phyloP scores from a whole-genome alignment of 345 rosid genomes.

The Cardamine resedifolia region DNA sequence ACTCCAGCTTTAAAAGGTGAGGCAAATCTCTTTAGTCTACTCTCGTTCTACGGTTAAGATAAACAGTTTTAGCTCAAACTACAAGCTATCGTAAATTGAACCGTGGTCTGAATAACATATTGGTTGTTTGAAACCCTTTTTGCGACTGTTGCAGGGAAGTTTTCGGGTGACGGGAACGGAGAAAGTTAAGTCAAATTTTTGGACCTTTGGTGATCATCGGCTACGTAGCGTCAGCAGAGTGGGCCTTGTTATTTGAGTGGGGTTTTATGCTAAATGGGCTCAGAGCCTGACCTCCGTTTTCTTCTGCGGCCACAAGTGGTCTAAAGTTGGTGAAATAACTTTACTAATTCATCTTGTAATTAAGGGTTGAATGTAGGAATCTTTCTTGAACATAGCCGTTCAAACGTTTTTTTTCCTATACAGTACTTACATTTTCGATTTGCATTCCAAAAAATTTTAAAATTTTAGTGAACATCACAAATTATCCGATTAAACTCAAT shows the following conservation, averaged over 20 bases:
- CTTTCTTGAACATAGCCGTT: background rate
- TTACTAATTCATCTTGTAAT: background rate
- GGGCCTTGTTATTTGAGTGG: background rate
- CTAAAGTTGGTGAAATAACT: slow-evolving; percentile 36
- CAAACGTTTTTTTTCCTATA: too few species aligned
- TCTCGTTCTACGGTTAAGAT: background rate
- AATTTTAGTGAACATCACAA: background rate
- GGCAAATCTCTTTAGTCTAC: background rate
- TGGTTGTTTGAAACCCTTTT: background rate
- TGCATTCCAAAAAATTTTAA: background rate
- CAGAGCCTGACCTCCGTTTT: background rate
- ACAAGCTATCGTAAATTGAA: slow-evolving; percentile 37
- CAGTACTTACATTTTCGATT: background rate
- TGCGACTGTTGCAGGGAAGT: slow-evolving; percentile 15
- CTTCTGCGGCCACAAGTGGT: slow-evolving; percentile 40
- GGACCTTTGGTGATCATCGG: too few species aligned
- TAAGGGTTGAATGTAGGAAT: background rate
- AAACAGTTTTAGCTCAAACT: background rate
- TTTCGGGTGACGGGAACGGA: background rate
- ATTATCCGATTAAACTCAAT: background rate
- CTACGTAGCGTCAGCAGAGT: background rate
- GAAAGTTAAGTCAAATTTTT: slow-evolving; percentile 23
- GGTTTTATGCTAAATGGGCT: background rate
- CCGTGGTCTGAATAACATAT: background rate
- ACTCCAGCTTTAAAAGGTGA: slow-evolving; percentile 38